Evolutionary conservation across 768 basidiomycete genomes (phyloP), one percentile per base, ranked within the genome.

Genomic region (Trametes cingulata): DNA sequence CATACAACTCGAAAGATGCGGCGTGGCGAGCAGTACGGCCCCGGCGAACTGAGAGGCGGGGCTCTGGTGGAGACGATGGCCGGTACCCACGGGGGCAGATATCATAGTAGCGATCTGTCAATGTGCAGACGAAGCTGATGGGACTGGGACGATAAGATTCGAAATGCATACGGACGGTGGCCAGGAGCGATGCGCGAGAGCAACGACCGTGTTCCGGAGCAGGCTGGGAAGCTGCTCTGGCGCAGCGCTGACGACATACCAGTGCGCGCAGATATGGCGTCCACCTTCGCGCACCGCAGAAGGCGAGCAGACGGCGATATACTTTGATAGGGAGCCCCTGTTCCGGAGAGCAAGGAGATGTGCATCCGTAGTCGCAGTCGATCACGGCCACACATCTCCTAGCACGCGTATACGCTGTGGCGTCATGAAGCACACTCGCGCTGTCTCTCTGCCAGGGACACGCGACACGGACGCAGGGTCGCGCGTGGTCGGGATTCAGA

Each of bases 101-200:
- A 63, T 58, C 56, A 52, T 58, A 58, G 53, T 55, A 43, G 52
- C 37, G 46, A 63, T 63, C 61, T 63, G 61, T 63, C 61, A 63
- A 58, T 25, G 33, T 17, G 51, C 35, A 39, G 50, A 14, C 27
- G 56, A 52, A 51, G 50, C 45, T 63, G 61, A 63, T 63, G 54
- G 29, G 50, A 50, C 33, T 36, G 9, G 47, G 52, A 24, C 33
- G 51, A 48, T 14, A 50, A 39, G 61, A 58, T 54, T 43, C 42
- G 33, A 35, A 47, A 27, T 17, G n/a, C 55, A 45, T 36, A 33
- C 35, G 20, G 39, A 57, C 4, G 56, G 24, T 49, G 29, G 29
- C 56, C 25, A 57, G 36, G 41, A 14, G 40, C 35, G 17, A 39
- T 50, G 37, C 37, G 15, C 39, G 25, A 39, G 24, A 29, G 55